Evolutionary conservation across 2,329 filamentous ascomycete genomes (phyloP), one percentile per base, ranked within the genome.

Genomic region (Aspergillus udagawae): DNA sequence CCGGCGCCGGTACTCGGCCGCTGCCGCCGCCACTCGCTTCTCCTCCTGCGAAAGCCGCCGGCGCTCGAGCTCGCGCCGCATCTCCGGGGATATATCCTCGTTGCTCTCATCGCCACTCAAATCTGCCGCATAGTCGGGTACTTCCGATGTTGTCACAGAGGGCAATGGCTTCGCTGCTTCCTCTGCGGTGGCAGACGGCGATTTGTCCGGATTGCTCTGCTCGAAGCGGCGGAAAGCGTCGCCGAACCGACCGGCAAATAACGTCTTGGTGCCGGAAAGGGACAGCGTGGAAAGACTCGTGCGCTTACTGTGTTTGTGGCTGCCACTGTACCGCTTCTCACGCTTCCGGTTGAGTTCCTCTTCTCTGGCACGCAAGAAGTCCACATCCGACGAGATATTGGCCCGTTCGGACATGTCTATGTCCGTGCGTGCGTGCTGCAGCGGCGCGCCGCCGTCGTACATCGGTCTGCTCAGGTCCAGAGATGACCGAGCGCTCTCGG

Each of bases 151-250:
- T 4, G 86, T 85, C 52, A 92, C 90, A 0, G 90, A 88, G 14
- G 88, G 89, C 41, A 89, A 70, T 17, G 75, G 66, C 61, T 70
- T 71, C 51, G 77, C 75, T n/a, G 66, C 67, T 38, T 76, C 74
- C 49, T 79, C 78, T 1, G 75, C 65, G 74, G 81, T 73, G 6
- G 72, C 67, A 2, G 69, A 72, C 25, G 67, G 69, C 35, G 67
- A 62, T 49, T 73, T 73, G 50, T 75, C 69, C 45, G 65, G 67
- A 58, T 73, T 74, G 58, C 79, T 83, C 25, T 79, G 81, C 72
- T 99, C 94, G 65, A 97, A 97, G 5, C 89, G 84, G 68, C 93
- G 91, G 77, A 97, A 97, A 3, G 93, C 92, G 67, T 97, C 92
- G 0, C 92, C 91, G 71, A 97, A 97, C 65, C 89, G 91, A 25